Conservation (phyloP, 768 basidiomycete genomes). For the Leccinum truebloodii region DNA sequence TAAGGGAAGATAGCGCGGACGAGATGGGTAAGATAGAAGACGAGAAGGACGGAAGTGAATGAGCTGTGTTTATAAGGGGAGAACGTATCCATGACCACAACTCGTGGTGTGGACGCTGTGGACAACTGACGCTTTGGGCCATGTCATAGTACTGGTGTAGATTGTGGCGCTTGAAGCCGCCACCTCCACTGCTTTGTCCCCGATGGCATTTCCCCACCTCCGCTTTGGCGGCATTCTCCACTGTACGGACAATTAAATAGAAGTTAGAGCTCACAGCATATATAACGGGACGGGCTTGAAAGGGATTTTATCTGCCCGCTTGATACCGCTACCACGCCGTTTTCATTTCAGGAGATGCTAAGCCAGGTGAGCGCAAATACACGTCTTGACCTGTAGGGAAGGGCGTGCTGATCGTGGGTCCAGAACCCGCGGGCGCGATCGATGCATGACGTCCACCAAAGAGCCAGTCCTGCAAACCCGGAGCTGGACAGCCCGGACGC, state of each 20-base stretch:
- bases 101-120: slow-evolving; percentile 27
- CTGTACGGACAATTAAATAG: slow-evolving; percentile 7
- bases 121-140: slow-evolving; percentile 23
- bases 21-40: slow-evolving; percentile 27
- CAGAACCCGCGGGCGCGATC: slow-evolving; percentile 20
- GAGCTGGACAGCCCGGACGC: slow-evolving; percentile 10
- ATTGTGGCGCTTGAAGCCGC: slow-evolving; percentile 17
- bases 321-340: slow-evolving; percentile 24
- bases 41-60: slow-evolving; percentile 31
- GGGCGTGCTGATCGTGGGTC: slow-evolving; percentile 27
- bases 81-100: slow-evolving; percentile 26
- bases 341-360: slow-evolving; percentile 26
- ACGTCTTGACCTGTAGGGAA: slow-evolving; percentile 19
- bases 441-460: slow-evolving; percentile 15
- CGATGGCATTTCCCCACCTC: slow-evolving; percentile 9
- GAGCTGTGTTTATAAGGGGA: slow-evolving; percentile 24
- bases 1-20: slow-evolving; percentile 32
- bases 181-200: slow-evolving; percentile 20
- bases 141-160: slow-evolving; percentile 17
- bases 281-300: slow-evolving; percentile 12
- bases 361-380: slow-evolving; percentile 17
- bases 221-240: slow-evolving; percentile 23
- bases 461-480: slow-evolving; percentile 3
- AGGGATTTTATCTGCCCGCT: slow-evolving; percentile 14
- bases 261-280: slow-evolving; percentile 13